Conservation (phyloP, 1,284 basidiomycete genomes). For the Hortiboletus rubellus region DNA sequence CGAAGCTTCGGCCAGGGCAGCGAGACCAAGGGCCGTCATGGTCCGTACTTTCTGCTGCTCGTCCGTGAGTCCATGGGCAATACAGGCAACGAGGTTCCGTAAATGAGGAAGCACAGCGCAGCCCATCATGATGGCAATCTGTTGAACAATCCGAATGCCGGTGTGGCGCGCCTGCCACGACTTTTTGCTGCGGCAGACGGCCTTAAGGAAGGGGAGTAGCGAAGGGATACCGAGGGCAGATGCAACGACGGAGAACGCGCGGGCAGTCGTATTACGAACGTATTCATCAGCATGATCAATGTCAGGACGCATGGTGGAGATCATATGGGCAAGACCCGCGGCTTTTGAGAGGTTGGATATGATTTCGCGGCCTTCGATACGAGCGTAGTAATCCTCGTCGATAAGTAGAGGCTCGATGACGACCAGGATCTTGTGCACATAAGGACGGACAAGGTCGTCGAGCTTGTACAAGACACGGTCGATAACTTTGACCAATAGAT, state of each 20-base stretch:
- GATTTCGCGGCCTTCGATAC: constrained; percentile 99
- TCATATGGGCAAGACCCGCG: constrained; percentile 99
- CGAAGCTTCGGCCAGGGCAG: constrained; percentile 94
- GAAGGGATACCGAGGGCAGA: constrained; percentile 98
- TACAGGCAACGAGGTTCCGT: constrained; percentile 94
- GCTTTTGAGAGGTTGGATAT: constrained; percentile 99
- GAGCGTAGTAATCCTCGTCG: constrained; percentile 99
- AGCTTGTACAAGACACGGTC: constrained; percentile 99
- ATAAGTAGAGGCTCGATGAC: constrained; percentile 99
- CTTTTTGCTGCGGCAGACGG: constrained; percentile 98
- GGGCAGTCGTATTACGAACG: constrained; percentile 97
- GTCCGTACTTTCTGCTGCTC: constrained; percentile 99
- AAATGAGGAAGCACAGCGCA: constrained; percentile 98
- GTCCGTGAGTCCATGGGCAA: constrained; percentile 93
- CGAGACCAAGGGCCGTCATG: constrained; percentile 97
- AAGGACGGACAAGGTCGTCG: constrained; percentile 97
- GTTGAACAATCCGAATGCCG: constrained; percentile 98
- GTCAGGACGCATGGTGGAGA: constrained; percentile 99
- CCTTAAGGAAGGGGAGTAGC: constrained; percentile 96
- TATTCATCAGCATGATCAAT: constrained; percentile 99
- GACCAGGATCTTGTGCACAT: constrained; percentile 99
- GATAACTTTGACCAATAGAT: constrained; percentile 98
- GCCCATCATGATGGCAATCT: constrained; percentile 99
- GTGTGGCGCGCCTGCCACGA: constrained; percentile 99
- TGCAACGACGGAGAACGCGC: constrained; percentile 98